A percentile compares a stretch with the other conserved stretches of the same genome.
Conservation (phyloP, 352 stramenopile species). For the Pythium monospermum region DNA sequence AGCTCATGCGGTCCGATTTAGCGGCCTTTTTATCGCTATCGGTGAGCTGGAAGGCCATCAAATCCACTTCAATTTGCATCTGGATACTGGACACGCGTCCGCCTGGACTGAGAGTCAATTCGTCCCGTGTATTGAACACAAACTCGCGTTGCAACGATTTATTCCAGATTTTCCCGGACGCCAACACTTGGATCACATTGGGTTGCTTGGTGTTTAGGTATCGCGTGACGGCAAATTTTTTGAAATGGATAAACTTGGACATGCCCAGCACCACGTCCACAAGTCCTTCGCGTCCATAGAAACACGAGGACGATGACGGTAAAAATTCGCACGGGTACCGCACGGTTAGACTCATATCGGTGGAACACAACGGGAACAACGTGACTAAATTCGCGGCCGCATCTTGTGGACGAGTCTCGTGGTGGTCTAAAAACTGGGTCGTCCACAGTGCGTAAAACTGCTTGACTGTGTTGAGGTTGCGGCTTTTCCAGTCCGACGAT, state of each 20-base stretch:
- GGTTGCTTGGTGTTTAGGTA: constrained; percentile 79
- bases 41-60: constrained; percentile 71
- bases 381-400: constrained; percentile 57
- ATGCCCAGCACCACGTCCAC: constrained; percentile 75
- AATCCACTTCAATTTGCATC: constrained; percentile 84
- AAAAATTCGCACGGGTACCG: constrained; percentile 80
- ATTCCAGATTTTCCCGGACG: constrained; percentile 77
- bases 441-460: constrained; percentile 84
- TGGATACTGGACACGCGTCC: constrained; percentile 72
- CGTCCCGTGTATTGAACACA: constrained; percentile 76
- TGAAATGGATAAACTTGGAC: constrained; percentile 70
- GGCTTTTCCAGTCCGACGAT: constrained; percentile 76
- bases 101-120: constrained; percentile 69
- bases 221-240: constrained; percentile 59
- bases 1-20: constrained; percentile 50
- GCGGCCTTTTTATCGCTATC: constrained; percentile 65
- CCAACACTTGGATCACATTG: constrained; percentile 72
- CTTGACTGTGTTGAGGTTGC: constrained; percentile 76
- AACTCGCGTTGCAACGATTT: constrained; percentile 74
- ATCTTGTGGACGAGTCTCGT: too few species aligned
- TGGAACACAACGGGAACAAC: constrained; percentile 79
- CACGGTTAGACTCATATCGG: constrained; percentile 69
- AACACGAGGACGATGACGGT: constrained; percentile 60
- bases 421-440: constrained; percentile 64
- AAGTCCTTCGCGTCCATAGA: constrained; percentile 77